A percentile compares a stretch with the other conserved stretches of the same genome.
Evolutionary conservation across 164 flowering plant genomes (phyloP).

Genomic region (Chloranthus sessilifolius): DNA sequence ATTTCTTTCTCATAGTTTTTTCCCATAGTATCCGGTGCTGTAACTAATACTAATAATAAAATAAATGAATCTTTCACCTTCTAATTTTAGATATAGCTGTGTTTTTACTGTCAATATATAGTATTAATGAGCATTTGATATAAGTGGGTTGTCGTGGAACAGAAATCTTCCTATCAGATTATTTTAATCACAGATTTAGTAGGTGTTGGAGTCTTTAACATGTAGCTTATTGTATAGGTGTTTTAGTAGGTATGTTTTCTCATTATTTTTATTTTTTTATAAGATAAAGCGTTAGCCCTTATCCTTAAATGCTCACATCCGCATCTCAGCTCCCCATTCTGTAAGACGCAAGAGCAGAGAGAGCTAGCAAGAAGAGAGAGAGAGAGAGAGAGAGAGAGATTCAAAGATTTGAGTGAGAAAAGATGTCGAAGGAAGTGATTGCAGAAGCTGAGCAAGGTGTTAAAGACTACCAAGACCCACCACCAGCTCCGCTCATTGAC

Average conservation of each 20-base stretch:
- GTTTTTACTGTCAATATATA: no score
- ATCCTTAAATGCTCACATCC: slow-evolving; percentile 18
- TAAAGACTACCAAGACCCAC: slow-evolving; percentile 42
- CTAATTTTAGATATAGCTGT: no score
- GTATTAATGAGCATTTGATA: no score
- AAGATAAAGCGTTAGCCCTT: background rate
- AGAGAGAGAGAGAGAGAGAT: slow-evolving; percentile 1
- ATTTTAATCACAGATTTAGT: no score
- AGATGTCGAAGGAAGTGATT: slow-evolving; percentile 38
- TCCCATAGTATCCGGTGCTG: no score
- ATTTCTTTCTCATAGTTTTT: slow-evolving; percentile 5
- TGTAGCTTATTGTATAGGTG: no score
- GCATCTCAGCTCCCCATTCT: slow-evolving; percentile 1
- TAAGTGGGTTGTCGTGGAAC: no score
- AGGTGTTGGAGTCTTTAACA: no score
- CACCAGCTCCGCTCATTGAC: slow-evolving; percentile 40
- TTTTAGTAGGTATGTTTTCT: no score
- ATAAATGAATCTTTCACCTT: no score
- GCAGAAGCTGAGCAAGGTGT: slow-evolving; percentile 26
- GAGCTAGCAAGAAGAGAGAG: background rate
- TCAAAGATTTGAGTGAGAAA: background rate
- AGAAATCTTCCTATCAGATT: no score
- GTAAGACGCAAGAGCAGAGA: background rate
- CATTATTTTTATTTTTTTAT: background rate
- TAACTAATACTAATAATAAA: no score